These are phyloP conservation scores for Bacidia gigantensis DNA, from an alignment of 495 filamentous ascomycete genomes.

Conservation along the genomic window DNA sequence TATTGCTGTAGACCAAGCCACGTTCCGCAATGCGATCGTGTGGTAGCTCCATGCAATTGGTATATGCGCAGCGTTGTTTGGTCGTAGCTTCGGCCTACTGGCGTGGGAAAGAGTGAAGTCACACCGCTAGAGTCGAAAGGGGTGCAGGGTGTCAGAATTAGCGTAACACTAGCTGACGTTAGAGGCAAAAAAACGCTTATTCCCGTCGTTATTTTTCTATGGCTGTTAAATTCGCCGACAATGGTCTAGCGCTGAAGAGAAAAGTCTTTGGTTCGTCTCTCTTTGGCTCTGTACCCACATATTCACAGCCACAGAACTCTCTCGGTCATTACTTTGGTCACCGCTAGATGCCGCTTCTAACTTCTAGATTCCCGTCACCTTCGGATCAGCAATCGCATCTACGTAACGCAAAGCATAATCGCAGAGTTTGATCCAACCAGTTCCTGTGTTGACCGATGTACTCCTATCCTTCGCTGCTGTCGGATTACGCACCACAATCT, in stretches of 20 bases:
- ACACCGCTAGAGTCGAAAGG: too few species aligned
- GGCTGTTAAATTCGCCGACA: neutral
- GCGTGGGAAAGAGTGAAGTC: neutral
- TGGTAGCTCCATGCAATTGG: neutral
- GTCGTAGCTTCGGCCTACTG: neutral
- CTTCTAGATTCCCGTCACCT: neutral
- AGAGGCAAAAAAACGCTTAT: neutral
- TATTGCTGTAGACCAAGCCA: neutral
- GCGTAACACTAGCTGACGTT: neutral
- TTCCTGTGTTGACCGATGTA: too few species aligned
- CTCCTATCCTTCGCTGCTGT: too few species aligned
- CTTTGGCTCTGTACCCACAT: too few species aligned
- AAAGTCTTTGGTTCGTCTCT: neutral
- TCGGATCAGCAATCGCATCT: neutral
- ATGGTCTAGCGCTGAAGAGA: neutral
- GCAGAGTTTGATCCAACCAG: neutral
- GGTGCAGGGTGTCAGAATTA: neutral
- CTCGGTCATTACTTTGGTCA: neutral
- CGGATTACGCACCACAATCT: too few species aligned
- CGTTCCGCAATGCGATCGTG: neutral
- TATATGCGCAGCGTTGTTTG: neutral
- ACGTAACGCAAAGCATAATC: neutral
- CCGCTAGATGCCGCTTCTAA: neutral
- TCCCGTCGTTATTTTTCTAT: neutral
- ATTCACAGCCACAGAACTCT: neutral